phyloP scores from a whole-genome alignment of 164 flowering plant genomes.

The Macadamia tetraphylla region DNA sequence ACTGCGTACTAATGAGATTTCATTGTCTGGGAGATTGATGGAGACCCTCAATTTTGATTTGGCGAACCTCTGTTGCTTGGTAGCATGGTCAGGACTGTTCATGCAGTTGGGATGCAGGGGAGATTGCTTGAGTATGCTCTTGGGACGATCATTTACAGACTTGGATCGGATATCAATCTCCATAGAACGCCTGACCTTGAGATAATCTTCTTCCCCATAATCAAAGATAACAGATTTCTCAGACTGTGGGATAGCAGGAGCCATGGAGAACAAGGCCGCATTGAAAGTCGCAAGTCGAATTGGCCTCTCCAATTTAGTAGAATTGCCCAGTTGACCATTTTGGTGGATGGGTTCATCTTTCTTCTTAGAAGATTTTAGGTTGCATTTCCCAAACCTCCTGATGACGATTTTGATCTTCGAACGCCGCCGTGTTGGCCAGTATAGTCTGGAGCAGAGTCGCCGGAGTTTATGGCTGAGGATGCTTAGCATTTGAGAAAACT shows the following conservation, averaged over 20 bases:
- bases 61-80: slow-evolving; percentile 18
- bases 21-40: slow-evolving; percentile 84
- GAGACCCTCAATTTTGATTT: slow-evolving; percentile 62
- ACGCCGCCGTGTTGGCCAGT: slow-evolving; percentile 39
- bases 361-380: slow-evolving; percentile 12
- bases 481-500: slow-evolving; percentile 30
- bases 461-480: slow-evolving; percentile 37
- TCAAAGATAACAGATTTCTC: slow-evolving; percentile 18
- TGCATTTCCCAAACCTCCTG: slow-evolving; percentile 41
- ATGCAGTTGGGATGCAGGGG: slow-evolving; percentile 30
- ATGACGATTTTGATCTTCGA: slow-evolving; percentile 51
- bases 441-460: slow-evolving; percentile 45
- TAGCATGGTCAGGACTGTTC: slow-evolving; percentile 15
- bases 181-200: slow-evolving; percentile 15
- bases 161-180: slow-evolving; percentile 21
- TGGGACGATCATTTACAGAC: slow-evolving; percentile 35
- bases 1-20: slow-evolving; percentile 63
- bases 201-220: slow-evolving; percentile 23
- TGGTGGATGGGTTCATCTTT: slow-evolving; percentile 13
- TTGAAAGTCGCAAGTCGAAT: slow-evolving; percentile 79
- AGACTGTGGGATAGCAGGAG: slow-evolving; percentile 58
- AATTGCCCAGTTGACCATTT: slow-evolving; percentile 16
- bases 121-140: slow-evolving; percentile 73
- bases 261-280: slow-evolving; percentile 84
- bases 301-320: slow-evolving; percentile 20